A percentile compares a stretch with the other conserved stretches of the same genome.
These are phyloP conservation scores for Gomphus sp. DNA, from an alignment of 1,284 basidiomycete species.

Conservation along the genomic window DNA sequence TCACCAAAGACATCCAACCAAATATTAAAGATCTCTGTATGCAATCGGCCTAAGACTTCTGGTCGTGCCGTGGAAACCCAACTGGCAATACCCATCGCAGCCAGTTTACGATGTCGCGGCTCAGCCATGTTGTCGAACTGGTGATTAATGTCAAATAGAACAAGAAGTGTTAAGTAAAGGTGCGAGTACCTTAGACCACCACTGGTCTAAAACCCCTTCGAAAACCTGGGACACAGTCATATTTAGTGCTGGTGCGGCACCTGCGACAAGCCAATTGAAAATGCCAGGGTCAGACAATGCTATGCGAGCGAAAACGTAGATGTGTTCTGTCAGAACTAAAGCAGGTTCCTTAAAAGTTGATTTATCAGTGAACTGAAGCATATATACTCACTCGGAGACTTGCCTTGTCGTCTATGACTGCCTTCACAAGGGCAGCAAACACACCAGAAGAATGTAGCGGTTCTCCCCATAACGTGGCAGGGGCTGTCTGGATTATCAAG, in stretches of 20 bases:
- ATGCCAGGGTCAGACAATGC: conserved; percentile 51
- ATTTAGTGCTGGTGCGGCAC: conserved; percentile 38
- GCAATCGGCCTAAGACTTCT: conserved; percentile 62
- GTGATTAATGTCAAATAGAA: background rate
- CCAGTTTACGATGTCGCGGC: conserved; percentile 62
- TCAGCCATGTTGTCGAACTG: conserved; percentile 84
- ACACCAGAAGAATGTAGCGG: conserved; percentile 62
- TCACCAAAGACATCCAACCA: conserved; percentile 89
- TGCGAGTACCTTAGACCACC: conserved; percentile 61
- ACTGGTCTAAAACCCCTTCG: conserved; percentile 63
- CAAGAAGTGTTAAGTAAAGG: background rate
- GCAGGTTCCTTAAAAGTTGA: conserved; percentile 33
- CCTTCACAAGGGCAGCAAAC: conserved; percentile 49
- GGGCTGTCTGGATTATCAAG: conserved; percentile 52
- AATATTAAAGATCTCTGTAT: conserved; percentile 74
- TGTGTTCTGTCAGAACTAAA: conserved; percentile 50
- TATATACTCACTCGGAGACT: conserved; percentile 2
- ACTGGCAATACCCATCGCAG: conserved; percentile 64
- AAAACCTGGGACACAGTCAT: conserved; percentile 46
- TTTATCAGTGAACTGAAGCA: background rate
- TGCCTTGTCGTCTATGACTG: conserved; percentile 58
- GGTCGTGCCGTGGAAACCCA: conserved; percentile 60
- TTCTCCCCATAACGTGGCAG: conserved; percentile 57
- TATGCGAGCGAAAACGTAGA: conserved; percentile 63
- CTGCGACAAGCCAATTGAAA: conserved; percentile 59